Percentiles rank a stretch among this genome's conserved stretches.
Evolutionary conservation across 208 protist genomes (phyloP).

Genomic region (Strigomonas galati): DNA sequence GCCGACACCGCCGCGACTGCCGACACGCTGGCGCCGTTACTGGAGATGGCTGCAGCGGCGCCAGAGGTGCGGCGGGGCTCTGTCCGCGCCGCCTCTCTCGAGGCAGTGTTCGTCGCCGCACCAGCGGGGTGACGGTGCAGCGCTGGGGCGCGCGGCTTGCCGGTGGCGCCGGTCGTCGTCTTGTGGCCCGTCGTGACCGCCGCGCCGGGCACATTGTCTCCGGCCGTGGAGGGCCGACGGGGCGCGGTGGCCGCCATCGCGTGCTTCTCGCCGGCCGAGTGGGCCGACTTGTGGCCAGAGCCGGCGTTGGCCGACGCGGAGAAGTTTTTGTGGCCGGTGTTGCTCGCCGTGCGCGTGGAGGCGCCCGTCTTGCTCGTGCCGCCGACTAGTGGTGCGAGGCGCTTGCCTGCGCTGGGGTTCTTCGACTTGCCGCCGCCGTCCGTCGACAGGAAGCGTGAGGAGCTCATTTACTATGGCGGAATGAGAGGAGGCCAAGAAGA

Average conservation of each 20-base stretch:
- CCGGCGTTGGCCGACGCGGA: not conserved
- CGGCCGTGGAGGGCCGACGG: slow-evolving; percentile 1
- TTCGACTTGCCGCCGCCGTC: not conserved
- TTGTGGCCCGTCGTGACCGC: not conserved
- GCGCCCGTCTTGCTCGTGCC: not conserved
- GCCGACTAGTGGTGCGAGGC: slow-evolving; percentile 5
- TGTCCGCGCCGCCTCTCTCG: not conserved
- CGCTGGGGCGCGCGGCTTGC: not conserved
- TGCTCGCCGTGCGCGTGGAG: not conserved
- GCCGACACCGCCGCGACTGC: not conserved
- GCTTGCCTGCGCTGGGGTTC: slow-evolving; percentile 8
- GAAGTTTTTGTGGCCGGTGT: not conserved
- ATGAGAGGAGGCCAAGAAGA: no score
- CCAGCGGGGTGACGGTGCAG: not conserved
- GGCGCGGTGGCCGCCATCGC: not conserved
- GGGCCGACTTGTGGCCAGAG: not conserved
- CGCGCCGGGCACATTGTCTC: not conserved
- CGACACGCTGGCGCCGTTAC: not conserved
- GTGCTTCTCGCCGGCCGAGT: not conserved
- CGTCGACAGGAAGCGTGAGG: not conserved
- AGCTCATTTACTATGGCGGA: not conserved
- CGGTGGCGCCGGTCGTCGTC: not conserved
- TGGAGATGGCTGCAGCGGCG: not conserved
- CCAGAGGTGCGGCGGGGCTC: not conserved
- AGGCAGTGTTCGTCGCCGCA: no score